phyloP scores from a whole-genome alignment of 2,329 filamentous ascomycete species.

The Penicillium sp. region DNA sequence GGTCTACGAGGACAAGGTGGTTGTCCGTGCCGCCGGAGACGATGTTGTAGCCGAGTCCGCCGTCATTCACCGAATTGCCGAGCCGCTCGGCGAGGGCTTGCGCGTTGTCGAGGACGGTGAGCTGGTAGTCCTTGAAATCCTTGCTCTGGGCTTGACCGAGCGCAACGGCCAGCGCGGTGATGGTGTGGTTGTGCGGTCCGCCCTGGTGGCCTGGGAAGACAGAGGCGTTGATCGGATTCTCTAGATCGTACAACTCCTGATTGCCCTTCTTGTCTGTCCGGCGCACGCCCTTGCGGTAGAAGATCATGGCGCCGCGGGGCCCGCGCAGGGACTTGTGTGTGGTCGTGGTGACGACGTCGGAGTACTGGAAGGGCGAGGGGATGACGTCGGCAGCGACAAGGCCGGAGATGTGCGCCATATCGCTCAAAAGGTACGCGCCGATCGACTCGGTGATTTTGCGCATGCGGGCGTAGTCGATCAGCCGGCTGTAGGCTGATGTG shows the following conservation, averaged over 20 bases:
- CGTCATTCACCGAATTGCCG: slow-evolving; percentile 65
- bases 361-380: slow-evolving; percentile 84
- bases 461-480: slow-evolving; percentile 97
- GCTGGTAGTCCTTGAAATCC: slow-evolving; percentile 92
- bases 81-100: slow-evolving; percentile 75
- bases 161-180: slow-evolving; percentile 91
- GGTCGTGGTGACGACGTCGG: slow-evolving; percentile 96
- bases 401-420: slow-evolving; percentile 99
- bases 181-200: slow-evolving; percentile 98
- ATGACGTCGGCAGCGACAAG: slow-evolving; percentile 91
- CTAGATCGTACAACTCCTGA: slow-evolving; percentile 85
- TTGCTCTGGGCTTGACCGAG: slow-evolving; percentile 86
- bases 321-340: slow-evolving; percentile 99
- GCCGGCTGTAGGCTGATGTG: slow-evolving; percentile 95
- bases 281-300: slow-evolving; percentile 96
- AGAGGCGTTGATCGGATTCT: slow-evolving; percentile 96
- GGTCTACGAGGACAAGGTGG: slow-evolving; percentile 93
- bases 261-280: slow-evolving; percentile 90
- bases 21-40: slow-evolving; percentile 95
- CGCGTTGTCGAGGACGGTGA: slow-evolving; percentile 88
- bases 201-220: slow-evolving; percentile 99
- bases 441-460: slow-evolving; percentile 90
- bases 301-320: slow-evolving; percentile 98
- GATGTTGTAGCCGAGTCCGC: slow-evolving; percentile 82
- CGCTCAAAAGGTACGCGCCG: slow-evolving; percentile 89